These are phyloP conservation scores for Psilocybe mexicana DNA, from an alignment of 1,284 basidiomycete species.

Conservation along the genomic window DNA sequence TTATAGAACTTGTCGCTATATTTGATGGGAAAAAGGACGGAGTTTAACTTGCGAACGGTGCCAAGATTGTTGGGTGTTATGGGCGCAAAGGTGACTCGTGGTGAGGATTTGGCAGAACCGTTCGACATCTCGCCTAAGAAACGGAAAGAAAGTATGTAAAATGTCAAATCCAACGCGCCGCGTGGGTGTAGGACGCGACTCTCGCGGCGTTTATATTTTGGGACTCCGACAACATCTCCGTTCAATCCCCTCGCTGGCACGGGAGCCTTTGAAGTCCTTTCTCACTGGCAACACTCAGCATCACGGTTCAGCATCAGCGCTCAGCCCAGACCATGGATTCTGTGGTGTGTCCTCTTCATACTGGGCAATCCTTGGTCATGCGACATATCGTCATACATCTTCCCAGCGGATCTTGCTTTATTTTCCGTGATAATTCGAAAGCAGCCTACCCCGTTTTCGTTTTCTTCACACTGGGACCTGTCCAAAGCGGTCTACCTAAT, in stretches of 20 bases:
- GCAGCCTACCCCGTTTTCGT: background rate
- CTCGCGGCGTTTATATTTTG: background rate
- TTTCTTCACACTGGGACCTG: background rate
- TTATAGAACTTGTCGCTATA: slow-evolving; percentile 83
- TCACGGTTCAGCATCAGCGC: no score
- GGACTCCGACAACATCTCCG: background rate
- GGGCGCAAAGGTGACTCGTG: slow-evolving; percentile 65
- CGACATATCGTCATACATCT: background rate
- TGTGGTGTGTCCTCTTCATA: background rate
- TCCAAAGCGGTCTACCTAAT: background rate
- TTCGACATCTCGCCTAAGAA: slow-evolving; percentile 14
- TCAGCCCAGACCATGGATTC: background rate
- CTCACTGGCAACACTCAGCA: background rate
- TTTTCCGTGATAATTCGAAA: background rate
- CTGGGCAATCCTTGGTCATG: background rate
- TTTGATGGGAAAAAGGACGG: slow-evolving; percentile 78
- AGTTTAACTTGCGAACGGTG: slow-evolving; percentile 78
- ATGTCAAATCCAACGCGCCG: background rate
- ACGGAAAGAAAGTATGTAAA: background rate
- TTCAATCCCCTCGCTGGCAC: background rate
- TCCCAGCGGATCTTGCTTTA: background rate
- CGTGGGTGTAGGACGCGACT: background rate
- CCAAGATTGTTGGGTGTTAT: slow-evolving; percentile 79
- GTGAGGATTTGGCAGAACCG: slow-evolving; percentile 29
- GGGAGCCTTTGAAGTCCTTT: background rate